phyloP scores from a whole-genome alignment of 1,284 basidiomycete genomes.

The Apiotrichum gamsii region DNA sequence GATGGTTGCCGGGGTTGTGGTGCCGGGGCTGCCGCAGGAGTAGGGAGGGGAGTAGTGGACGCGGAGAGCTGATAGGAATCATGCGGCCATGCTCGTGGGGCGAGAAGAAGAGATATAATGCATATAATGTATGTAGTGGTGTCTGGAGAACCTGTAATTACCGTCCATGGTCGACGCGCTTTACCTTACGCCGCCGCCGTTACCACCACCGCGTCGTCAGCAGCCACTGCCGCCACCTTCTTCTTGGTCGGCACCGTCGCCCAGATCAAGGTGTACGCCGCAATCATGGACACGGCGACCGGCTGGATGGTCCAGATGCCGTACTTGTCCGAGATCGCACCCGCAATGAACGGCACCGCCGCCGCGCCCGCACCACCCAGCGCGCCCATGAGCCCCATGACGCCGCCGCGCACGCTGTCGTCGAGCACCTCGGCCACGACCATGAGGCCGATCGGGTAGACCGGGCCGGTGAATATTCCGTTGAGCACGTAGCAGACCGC shows the following conservation, averaged over 20 bases:
- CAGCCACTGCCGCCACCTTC: too few relatives aligned
- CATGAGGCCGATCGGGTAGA: slow-evolving; percentile 60
- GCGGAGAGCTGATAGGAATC: too few relatives aligned
- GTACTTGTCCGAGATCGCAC: slow-evolving; percentile 10
- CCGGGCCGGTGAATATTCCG: slow-evolving; percentile 50
- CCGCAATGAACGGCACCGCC: slow-evolving; percentile 52
- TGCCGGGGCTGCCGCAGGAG: too few relatives aligned
- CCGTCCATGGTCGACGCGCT: too few relatives aligned
- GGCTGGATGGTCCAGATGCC: slow-evolving; percentile 20
- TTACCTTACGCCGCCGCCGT: too few relatives aligned
- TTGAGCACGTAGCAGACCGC: slow-evolving; percentile 57
- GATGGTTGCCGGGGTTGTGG: too few relatives aligned
- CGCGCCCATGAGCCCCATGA: slow-evolving; percentile 56
- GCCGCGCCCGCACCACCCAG: slow-evolving; percentile 60
- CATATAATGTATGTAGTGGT: too few relatives aligned
- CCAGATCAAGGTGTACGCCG: slow-evolving; percentile 7
- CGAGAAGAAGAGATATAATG: too few relatives aligned
- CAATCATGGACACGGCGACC: slow-evolving; percentile 12
- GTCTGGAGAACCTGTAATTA: too few relatives aligned
- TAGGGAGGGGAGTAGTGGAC: too few relatives aligned
- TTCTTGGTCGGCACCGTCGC: slow-evolving; percentile 6
- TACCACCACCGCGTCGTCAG: too few relatives aligned
- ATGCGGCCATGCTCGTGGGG: too few relatives aligned
- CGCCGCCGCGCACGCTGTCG: slow-evolving; percentile 55
- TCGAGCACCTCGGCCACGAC: slow-evolving; percentile 56